phyloP scores from a whole-genome alignment of 2,329 filamentous ascomycete species.

The Calonectria fujianensis region DNA sequence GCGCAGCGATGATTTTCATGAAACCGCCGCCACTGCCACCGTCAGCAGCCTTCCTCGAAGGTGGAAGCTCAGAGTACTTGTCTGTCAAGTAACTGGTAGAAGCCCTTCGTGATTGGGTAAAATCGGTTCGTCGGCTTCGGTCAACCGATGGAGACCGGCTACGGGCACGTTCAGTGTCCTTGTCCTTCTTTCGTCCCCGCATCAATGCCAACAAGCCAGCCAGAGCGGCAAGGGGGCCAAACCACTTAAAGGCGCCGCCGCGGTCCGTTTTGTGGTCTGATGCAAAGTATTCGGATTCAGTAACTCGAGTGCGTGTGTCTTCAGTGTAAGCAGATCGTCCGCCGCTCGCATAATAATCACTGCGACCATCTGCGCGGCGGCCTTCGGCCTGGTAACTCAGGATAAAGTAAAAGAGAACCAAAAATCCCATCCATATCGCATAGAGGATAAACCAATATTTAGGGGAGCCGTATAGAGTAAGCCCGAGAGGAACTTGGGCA shows the following conservation, averaged over 20 bases:
- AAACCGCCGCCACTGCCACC: conserved; percentile 73
- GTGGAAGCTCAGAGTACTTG: conserved; percentile 74
- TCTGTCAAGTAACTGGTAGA: conserved; percentile 79
- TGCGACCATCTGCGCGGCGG: conserved; percentile 72
- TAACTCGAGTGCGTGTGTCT: conserved; percentile 62
- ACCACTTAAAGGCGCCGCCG: conserved; percentile 64
- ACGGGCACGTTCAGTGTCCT: conserved; percentile 64
- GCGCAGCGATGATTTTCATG: conserved; percentile 75
- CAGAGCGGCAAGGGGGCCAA: conserved; percentile 72
- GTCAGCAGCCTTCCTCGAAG: conserved; percentile 62
- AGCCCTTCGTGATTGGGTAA: conserved; percentile 70
- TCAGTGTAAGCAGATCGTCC: conserved; percentile 73
- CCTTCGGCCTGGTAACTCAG: conserved; percentile 82
- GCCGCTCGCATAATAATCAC: conserved; percentile 74
- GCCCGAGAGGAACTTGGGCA: conserved; percentile 89
- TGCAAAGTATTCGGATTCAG: conserved; percentile 64
- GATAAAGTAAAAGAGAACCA: conserved; percentile 86
- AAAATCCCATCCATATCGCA: conserved; percentile 83
- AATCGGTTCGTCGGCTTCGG: conserved; percentile 66
- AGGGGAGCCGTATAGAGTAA: conserved; percentile 95
- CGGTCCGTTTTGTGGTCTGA: conserved; percentile 59
- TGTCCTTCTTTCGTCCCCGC: conserved; percentile 65
- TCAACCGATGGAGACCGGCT: conserved; percentile 62
- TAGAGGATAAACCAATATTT: conserved; percentile 90
- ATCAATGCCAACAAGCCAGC: conserved; percentile 70